These are phyloP conservation scores for Balakata baccata DNA, from an alignment of 345 rosid species.

Conservation along the genomic window DNA sequence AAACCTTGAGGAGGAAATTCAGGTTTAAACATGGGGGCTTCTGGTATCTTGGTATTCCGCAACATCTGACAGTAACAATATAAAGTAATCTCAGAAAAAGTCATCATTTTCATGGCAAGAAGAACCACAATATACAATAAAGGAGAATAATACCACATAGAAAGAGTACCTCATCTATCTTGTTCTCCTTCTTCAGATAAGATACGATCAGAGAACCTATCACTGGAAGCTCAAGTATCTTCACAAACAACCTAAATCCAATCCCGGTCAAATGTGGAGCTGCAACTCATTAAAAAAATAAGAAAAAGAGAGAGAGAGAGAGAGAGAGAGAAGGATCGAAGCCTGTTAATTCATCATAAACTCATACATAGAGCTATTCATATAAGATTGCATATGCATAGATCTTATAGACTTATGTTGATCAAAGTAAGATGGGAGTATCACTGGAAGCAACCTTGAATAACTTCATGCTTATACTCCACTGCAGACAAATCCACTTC, in stretches of 20 bases:
- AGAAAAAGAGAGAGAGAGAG: too few species aligned
- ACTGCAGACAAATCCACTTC: slow-evolving; percentile 53
- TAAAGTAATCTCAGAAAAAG: neutral
- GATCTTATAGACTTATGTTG: neutral
- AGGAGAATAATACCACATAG: neutral
- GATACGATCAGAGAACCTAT: slow-evolving; percentile 55
- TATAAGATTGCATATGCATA: neutral
- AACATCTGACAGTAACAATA: slow-evolving; percentile 44
- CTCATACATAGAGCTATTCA: neutral
- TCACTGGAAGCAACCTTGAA: slow-evolving; percentile 43
- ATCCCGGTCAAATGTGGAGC: slow-evolving; percentile 79
- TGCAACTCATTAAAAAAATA: too few species aligned
- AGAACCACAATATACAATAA: neutral
- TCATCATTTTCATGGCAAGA: neutral
- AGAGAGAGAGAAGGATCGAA: too few species aligned
- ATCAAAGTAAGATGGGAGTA: neutral
- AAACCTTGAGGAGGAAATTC: slow-evolving; percentile 84
- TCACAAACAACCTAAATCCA: slow-evolving; percentile 54
- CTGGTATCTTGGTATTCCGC: slow-evolving; percentile 66
- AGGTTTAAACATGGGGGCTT: slow-evolving; percentile 81
- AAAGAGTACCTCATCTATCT: slow-evolving; percentile 52
- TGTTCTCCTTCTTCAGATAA: slow-evolving; percentile 53
- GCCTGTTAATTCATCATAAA: neutral
- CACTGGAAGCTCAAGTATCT: slow-evolving; percentile 54
- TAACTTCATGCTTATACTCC: slow-evolving; percentile 43